Percentiles rank a stretch among this genome's conserved stretches.
These are phyloP conservation scores for Tubosaeta brunneosetosa DNA, from an alignment of 768 basidiomycete genomes.

Conservation along the genomic window DNA sequence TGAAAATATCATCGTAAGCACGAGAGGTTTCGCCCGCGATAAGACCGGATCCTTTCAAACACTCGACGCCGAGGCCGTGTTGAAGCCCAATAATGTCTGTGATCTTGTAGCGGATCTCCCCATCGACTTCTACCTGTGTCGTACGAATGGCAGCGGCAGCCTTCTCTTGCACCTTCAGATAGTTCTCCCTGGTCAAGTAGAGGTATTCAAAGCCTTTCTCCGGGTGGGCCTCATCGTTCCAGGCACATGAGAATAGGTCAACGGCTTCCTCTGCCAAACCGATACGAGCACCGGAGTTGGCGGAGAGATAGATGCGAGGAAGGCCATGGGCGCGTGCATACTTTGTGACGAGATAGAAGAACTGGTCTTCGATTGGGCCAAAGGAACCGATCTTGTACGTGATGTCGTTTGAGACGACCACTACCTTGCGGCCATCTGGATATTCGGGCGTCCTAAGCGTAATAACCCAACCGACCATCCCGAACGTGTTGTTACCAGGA, in stretches of 20 bases:
- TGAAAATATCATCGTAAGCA: slow-evolving; percentile 99
- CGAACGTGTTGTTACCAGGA: slow-evolving; percentile 90
- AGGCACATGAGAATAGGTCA: slow-evolving; percentile 84
- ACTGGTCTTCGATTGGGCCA: slow-evolving; percentile 92
- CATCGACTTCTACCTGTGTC: slow-evolving; percentile 77
- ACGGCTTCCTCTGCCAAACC: slow-evolving; percentile 93
- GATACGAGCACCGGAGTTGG: slow-evolving; percentile 97
- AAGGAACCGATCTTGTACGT: slow-evolving; percentile 99
- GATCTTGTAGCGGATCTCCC: slow-evolving; percentile 89
- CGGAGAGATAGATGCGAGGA: slow-evolving; percentile 95
- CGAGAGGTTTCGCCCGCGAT: slow-evolving; percentile 98
- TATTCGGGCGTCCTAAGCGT: slow-evolving; percentile 89
- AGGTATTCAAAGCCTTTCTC: slow-evolving; percentile 97
- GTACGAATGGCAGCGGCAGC: slow-evolving; percentile 74
- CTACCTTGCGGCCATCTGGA: slow-evolving; percentile 78
- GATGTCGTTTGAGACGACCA: slow-evolving; percentile 96
- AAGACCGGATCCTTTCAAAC: slow-evolving; percentile 90
- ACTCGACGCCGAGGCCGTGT: slow-evolving; percentile 96
- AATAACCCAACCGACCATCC: slow-evolving; percentile 99
- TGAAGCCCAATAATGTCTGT: slow-evolving; percentile 97
- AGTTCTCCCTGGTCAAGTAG: slow-evolving; percentile 91
- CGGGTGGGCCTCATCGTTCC: slow-evolving; percentile 75
- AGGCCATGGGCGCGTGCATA: slow-evolving; percentile 86
- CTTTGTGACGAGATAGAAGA: slow-evolving; percentile 92
- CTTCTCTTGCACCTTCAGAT: slow-evolving; percentile 84